Base-by-base conservation (phyloP, 1,139 yeast genomes). In the Pichia sp. region DNA sequence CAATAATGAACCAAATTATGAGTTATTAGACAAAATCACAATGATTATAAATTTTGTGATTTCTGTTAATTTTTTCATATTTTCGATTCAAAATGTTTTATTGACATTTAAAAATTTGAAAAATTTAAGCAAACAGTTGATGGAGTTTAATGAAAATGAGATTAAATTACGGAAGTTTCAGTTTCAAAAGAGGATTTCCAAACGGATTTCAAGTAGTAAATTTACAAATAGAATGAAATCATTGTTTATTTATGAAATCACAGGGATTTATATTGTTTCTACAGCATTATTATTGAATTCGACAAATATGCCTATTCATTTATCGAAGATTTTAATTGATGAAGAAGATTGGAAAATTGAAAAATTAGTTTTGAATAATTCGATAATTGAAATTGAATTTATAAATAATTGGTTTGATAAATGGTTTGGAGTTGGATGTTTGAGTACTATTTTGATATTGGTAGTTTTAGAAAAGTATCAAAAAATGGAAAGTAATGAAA, bases 401-500 rank as follows among this genome's bases (percentile, higher is more conserved):
- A 82, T 89, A 36, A 96, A 90, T 63, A 71, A 76, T 34, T 85
- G 95, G 90, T 89, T 87, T 63, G 96, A 90, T 62, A 74, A 82
- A 57, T 79, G 87, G 33, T 88, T 83, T 69, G 80, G 83, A 14
- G 53, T 78, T 7, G 74, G 86, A 5, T 79, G 86, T 54, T 62
- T 80, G 1, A 60, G 73, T 3, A 81, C 91, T 0, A 66, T 79
- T 2, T 58, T 78, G 2, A 79, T 51, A 48, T 71, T 83, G 9
- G 43, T 60, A 18, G 44, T 64, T 19, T 45, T 58, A 16, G 62
- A 62, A 19, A 44, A 49, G 18, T 25, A 33, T 19, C n/a, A 22
- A 14, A 29, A 16, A 34, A 16, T 39, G 0, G 10, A 18, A 44
- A 29, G 19, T n/a, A 10, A 8, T 34, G 39, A n/a, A 19, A 11